phyloP scores from a whole-genome alignment of 2,329 filamentous ascomycete species.

The Massarina eburnea region DNA sequence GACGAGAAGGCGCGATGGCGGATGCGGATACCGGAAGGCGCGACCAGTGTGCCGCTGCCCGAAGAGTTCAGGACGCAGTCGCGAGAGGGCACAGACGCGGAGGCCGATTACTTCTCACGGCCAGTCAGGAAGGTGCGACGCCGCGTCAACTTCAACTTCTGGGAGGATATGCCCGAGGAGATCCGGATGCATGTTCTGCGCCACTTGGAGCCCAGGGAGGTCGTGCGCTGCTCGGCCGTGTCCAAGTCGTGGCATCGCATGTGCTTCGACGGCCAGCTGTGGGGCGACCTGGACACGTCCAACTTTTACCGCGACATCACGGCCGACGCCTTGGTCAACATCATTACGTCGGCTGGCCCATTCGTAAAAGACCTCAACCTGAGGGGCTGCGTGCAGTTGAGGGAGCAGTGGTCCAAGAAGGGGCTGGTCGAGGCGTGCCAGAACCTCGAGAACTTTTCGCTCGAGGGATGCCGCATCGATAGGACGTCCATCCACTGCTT shows the following conservation, averaged over 20 bases:
- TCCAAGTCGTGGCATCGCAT: conserved; percentile 76
- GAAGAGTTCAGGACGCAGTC: conserved; percentile 59
- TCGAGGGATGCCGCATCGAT: conserved; percentile 89
- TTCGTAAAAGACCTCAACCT: conserved; percentile 92
- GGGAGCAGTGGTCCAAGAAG: conserved; percentile 76
- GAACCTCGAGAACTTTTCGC: conserved; percentile 83
- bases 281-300: conserved; percentile 79
- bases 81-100: conserved; percentile 42
- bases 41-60: conserved; percentile 64
- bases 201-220: conserved; percentile 75
- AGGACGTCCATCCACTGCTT: conserved; percentile 75
- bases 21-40: conserved; percentile 54
- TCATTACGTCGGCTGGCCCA: conserved; percentile 81
- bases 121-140: conserved; percentile 39
- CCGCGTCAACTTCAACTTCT: conserved; percentile 64
- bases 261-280: conserved; percentile 94
- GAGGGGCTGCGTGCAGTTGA: conserved; percentile 84
- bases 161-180: conserved; percentile 80
- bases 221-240: conserved; percentile 75
- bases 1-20: conserved; percentile 59
- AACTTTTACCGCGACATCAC: conserved; percentile 88
- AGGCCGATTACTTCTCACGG: conserved; percentile 52
- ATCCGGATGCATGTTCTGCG: conserved; percentile 76
- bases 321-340: conserved; percentile 77
- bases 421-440: conserved; percentile 80